Evolutionary conservation across 208 protist genomes (phyloP), one percentile per base, ranked within the genome.

Genomic region (Strigomonas galati): DNA sequence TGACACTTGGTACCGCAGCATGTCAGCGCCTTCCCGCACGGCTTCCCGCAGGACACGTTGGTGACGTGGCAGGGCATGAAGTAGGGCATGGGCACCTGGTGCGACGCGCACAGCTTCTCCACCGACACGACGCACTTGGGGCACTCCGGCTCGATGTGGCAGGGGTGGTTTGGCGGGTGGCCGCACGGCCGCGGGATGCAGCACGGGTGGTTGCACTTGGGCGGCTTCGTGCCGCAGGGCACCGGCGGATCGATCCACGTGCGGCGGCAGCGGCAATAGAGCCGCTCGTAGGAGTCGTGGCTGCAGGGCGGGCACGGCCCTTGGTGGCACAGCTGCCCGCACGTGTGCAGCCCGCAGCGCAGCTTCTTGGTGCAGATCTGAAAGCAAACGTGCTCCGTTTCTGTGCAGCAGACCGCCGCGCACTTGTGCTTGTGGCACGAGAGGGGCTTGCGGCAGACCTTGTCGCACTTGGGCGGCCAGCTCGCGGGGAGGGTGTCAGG

Each of bases 391-490:
- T 97, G 93, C 43, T 92, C 84, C 31, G 32, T 35, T 56, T 93
- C 85, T 10, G 74, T 80, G 73, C 92, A 97, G 78, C 92, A 97
- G 32, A 78, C 65, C 24, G 84, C 76, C 46, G 70, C 73, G 66
- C 93, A 97, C 31, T 55, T 73, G 76, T 97, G 93, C 67, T 92
- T 93, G 65, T 84, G 76, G 73, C 93, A 97, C 15, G 80, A 89
- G 23, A 94, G 71, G 61, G 67, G 58, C 63, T 66, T 79, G 54
- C 76, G 68, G 69, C 93, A 97, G 23, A 72, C 53, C 30, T 79
- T 72, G 9, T 52, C 61, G 72, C 93, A 97, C 19, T 23, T 62
- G n/a, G 84, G 79, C 0, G 88, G 89, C 43, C 79, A 84, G 15
- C 21, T 71, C 31, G 61, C 14, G 12, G 70, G 65, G 30, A 89